Evolutionary conservation across 805 yeast species (phyloP).

Genomic region (Ogataea naganishii): DNA sequence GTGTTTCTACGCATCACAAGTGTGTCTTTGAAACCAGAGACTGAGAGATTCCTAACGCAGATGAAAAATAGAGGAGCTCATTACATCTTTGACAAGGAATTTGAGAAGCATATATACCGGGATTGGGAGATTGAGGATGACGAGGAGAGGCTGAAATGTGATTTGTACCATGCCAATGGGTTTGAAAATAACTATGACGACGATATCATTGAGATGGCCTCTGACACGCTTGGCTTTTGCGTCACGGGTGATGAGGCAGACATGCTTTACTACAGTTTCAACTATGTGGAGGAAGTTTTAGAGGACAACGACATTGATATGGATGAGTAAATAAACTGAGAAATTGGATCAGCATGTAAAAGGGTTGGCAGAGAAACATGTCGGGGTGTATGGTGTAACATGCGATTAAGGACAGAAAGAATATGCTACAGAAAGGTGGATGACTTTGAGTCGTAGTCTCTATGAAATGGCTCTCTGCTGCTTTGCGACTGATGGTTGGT

Average conservation of each 20-base stretch:
- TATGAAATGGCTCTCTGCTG: no score
- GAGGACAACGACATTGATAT: slow-evolving; percentile 13
- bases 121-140: slow-evolving; percentile 19
- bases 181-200: slow-evolving; percentile 53
- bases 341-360: no score
- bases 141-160: slow-evolving; percentile 4
- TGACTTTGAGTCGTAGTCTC: no score
- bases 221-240: slow-evolving; percentile 59
- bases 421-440: no score
- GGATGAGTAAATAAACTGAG: slow-evolving; percentile 1
- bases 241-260: slow-evolving; percentile 77
- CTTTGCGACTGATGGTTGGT: no score
- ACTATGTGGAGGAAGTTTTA: slow-evolving; percentile 28
- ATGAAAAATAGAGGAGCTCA: slow-evolving; percentile 11
- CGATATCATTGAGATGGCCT: slow-evolving; percentile 57
- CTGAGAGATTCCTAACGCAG: slow-evolving; percentile 15
- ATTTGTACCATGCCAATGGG: slow-evolving; percentile 42
- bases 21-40: slow-evolving; percentile 17
- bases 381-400: no score
- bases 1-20: slow-evolving; percentile 22
- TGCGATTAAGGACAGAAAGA: no score
- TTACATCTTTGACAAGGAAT: slow-evolving; percentile 13
- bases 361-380: no score
- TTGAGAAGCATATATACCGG: slow-evolving; percentile 25
- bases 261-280: slow-evolving; percentile 60